A percentile compares a stretch with the other conserved stretches of the same genome.
phyloP scores from a whole-genome alignment of 2,329 filamentous ascomycete species.

The Sclerotinia sclerotiorum region DNA sequence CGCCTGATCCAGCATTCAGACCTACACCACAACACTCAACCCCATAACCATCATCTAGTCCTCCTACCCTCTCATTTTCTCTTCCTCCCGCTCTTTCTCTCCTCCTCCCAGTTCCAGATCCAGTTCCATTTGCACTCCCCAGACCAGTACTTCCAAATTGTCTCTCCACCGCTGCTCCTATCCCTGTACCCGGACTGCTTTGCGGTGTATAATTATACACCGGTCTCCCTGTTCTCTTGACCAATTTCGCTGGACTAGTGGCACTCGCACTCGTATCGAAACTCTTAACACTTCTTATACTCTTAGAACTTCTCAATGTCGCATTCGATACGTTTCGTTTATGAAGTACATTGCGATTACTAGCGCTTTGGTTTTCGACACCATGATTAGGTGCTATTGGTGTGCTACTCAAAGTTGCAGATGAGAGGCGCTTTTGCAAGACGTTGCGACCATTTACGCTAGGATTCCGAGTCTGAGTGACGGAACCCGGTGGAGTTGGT shows the following conservation, averaged over 20 bases:
- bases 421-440: conserved; percentile 33
- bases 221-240: conserved; percentile 30
- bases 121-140: neutral
- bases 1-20: conserved; percentile 29
- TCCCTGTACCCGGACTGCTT: conserved; percentile 33
- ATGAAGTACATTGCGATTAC: conserved; percentile 32
- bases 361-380: conserved; percentile 25
- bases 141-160: conserved; percentile 38
- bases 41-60: conserved; percentile 29
- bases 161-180: conserved; percentile 36
- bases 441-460: conserved; percentile 29
- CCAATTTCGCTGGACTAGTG: conserved; percentile 32
- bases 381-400: conserved; percentile 26
- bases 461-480: conserved; percentile 18
- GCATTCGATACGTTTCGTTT: conserved; percentile 32
- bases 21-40: conserved; percentile 30
- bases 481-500: conserved; percentile 25
- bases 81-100: conserved; percentile 11
- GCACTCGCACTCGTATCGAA: conserved; percentile 26
- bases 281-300: conserved; percentile 30
- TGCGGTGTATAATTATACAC: conserved; percentile 8
- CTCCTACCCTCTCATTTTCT: conserved; percentile 10
- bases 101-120: neutral
- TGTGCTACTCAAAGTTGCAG: conserved; percentile 22
- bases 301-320: conserved; percentile 32